Evolutionary conservation across 352 stramenopile species (phyloP).

Genomic region (Phytophthora cactorum): DNA sequence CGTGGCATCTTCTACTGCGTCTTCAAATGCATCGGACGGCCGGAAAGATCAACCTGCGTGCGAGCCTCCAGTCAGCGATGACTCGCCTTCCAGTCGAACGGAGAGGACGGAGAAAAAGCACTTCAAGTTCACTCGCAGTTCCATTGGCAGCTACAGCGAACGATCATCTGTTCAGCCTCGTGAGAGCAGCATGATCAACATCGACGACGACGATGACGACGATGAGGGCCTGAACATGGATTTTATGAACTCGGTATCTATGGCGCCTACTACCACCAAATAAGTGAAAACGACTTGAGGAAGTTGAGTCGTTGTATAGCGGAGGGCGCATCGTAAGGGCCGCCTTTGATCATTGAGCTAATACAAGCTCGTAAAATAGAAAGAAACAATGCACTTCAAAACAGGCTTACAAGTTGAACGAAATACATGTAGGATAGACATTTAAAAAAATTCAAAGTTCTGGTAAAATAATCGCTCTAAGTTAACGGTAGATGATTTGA

Average conservation of each 20-base stretch:
- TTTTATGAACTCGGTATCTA: slow-evolving; percentile 65
- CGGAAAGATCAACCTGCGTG: slow-evolving; percentile 32
- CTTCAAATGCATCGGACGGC: slow-evolving; percentile 6
- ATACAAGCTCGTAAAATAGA: no score
- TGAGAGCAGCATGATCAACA: slow-evolving; percentile 45
- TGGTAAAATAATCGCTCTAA: no score
- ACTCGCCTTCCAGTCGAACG: slow-evolving; percentile 1
- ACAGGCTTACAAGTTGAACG: no score
- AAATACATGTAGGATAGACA: no score
- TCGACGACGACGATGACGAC: slow-evolving; percentile 44
- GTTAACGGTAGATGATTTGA: no score
- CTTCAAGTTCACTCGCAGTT: slow-evolving; percentile 50
- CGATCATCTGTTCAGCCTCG: slow-evolving; percentile 33
- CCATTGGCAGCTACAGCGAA: slow-evolving; percentile 28
- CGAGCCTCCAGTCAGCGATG: slow-evolving; percentile 27
- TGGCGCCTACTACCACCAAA: slow-evolving; percentile 29
- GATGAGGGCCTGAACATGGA: slow-evolving; percentile 83
- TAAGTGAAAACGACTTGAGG: slow-evolving; percentile 19
- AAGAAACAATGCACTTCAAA: no score
- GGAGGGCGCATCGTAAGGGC: not conserved
- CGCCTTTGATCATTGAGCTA: not conserved
- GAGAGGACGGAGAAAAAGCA: slow-evolving; percentile 37
- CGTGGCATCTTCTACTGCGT: slow-evolving; percentile 19
- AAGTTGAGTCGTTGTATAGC: slow-evolving; percentile 3
- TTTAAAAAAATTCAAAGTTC: no score